These are phyloP conservation scores for Fraxinus velutina DNA, from an alignment of 305 asterid species.

Conservation along the genomic window DNA sequence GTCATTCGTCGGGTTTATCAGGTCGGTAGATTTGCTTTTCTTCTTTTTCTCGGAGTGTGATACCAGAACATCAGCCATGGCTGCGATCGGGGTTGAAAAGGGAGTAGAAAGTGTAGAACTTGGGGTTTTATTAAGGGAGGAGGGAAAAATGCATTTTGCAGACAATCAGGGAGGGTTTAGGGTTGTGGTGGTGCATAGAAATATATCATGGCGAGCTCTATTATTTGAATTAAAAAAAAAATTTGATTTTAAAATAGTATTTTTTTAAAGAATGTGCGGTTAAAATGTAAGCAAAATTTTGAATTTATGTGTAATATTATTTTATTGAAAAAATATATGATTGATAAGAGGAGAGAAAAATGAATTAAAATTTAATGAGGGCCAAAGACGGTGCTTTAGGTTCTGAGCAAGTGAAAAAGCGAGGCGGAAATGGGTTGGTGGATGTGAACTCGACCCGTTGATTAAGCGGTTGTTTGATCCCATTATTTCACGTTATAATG, in stretches of 20 bases:
- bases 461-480: too few species aligned
- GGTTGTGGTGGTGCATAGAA: background rate
- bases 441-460: background rate
- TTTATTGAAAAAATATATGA: too few species aligned
- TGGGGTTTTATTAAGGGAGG: background rate
- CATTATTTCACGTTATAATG: too few species aligned
- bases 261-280: too few species aligned
- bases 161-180: constrained; percentile 11
- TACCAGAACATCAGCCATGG: constrained; percentile 70
- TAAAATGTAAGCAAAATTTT: too few species aligned
- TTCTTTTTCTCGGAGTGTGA: constrained; percentile 65
- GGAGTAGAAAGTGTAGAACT: background rate
- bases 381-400: too few species aligned
- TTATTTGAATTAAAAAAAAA: too few species aligned
- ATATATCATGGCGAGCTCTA: too few species aligned
- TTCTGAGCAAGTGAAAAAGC: background rate
- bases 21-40: constrained; percentile 41
- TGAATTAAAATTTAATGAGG: too few species aligned
- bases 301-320: too few species aligned
- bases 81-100: background rate
- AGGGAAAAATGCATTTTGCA: constrained; percentile 1
- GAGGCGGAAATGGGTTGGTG: background rate
- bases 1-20: background rate
- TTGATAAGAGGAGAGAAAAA: too few species aligned
- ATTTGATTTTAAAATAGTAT: too few species aligned